Evolutionary conservation across 768 basidiomycete species (phyloP).

Genomic region (Termitomyces sp.): DNA sequence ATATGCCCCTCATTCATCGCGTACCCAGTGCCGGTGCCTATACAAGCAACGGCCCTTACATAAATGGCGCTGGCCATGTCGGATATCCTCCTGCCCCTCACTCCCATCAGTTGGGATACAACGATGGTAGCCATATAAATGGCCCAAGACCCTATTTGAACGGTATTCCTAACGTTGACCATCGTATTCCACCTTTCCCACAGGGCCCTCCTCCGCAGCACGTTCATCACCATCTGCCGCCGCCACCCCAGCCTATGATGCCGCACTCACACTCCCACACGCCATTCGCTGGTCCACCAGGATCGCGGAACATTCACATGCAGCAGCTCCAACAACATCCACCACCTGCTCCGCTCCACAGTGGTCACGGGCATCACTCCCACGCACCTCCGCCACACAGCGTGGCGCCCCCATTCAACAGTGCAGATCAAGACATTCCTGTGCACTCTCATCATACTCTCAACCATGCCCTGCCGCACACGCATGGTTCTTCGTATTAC

Average conservation of each 20-base stretch:
- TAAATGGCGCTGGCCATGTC: neutral
- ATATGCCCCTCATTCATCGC: constrained; percentile 12
- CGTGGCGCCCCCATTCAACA: constrained; percentile 21
- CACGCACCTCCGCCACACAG: constrained; percentile 2
- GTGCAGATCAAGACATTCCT: constrained; percentile 6
- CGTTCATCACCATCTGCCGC: constrained; percentile 11
- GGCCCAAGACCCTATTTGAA: constrained; percentile 6
- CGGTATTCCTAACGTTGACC: neutral
- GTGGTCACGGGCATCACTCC: constrained; percentile 3
- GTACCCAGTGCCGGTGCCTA: constrained; percentile 7
- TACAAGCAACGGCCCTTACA: neutral
- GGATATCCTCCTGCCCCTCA: neutral
- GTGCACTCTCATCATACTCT: constrained; percentile 8
- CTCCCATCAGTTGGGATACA: constrained; percentile 2
- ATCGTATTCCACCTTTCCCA: constrained; percentile 6
- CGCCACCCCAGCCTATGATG: constrained; percentile 5
- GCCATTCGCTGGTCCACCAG: constrained; percentile 10
- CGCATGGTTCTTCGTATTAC: constrained; percentile 7
- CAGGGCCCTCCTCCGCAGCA: constrained; percentile 4
- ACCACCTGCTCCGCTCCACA: constrained; percentile 6
- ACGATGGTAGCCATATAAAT: neutral
- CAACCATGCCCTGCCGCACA: constrained; percentile 7
- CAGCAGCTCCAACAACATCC: constrained; percentile 10
- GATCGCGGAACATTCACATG: constrained; percentile 16
- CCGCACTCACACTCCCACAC: constrained; percentile 3